Evolutionary conservation across 2,329 filamentous ascomycete genomes (phyloP).

Genomic region (Apiospora malaysiana): DNA sequence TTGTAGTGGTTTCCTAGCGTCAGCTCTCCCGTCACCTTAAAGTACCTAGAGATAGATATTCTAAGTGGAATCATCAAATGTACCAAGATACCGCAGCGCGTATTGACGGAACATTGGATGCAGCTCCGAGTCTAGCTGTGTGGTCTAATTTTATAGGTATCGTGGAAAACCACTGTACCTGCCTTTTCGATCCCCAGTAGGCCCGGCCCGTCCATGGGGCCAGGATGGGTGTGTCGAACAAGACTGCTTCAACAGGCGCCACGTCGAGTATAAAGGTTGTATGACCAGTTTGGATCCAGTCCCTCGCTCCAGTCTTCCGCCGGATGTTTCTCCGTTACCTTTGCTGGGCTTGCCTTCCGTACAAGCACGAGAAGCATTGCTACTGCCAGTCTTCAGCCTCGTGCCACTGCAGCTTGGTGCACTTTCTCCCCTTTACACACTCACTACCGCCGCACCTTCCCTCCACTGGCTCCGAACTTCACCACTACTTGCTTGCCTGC

Average conservation of each 20-base stretch:
- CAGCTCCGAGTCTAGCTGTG: no score
- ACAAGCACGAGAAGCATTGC: background rate
- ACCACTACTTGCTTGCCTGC: background rate
- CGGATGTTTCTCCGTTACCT: background rate
- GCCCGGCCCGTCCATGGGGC: background rate
- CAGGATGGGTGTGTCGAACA: background rate
- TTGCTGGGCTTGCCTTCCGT: background rate
- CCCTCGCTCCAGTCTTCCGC: background rate
- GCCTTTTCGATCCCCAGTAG: background rate
- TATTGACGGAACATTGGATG: no score
- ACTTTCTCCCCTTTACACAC: background rate
- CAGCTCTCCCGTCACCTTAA: no score
- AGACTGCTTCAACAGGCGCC: background rate
- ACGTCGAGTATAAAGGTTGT: background rate
- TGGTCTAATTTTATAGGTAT: no score
- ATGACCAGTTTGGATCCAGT: background rate
- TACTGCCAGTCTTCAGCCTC: background rate
- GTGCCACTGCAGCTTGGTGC: background rate
- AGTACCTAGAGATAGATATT: no score
- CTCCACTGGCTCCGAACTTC: background rate
- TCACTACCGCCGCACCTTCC: background rate
- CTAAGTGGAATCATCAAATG: no score
- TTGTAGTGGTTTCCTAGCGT: no score
- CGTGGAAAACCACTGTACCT: background rate
- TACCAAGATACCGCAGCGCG: no score